phyloP scores from a whole-genome alignment of 495 filamentous ascomycete genomes.

The Neurospora tetrasperma region DNA sequence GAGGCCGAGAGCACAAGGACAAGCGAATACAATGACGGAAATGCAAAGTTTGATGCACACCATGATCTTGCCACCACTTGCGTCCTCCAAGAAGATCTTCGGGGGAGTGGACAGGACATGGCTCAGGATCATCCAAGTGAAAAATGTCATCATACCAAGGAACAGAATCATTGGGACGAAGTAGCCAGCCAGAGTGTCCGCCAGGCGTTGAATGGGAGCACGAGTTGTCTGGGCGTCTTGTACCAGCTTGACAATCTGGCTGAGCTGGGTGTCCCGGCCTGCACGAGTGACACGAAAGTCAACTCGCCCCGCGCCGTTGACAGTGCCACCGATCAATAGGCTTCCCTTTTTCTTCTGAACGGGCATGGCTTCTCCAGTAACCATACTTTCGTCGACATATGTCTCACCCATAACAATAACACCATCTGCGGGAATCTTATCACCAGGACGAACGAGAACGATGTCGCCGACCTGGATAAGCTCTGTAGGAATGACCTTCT shows the following conservation, averaged over 20 bases:
- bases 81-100: slow-evolving; percentile 72
- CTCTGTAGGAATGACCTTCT: slow-evolving; percentile 81
- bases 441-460: slow-evolving; percentile 84
- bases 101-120: slow-evolving; percentile 72
- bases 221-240: slow-evolving; percentile 92
- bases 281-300: slow-evolving; percentile 92
- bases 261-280: slow-evolving; percentile 89
- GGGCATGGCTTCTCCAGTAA: slow-evolving; percentile 92
- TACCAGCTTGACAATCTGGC: slow-evolving; percentile 94
- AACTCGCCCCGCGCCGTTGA: slow-evolving; percentile 83
- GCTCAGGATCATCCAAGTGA: slow-evolving; percentile 90
- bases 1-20: slow-evolving; percentile 88
- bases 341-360: slow-evolving; percentile 78
- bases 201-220: slow-evolving; percentile 90
- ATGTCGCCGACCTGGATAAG: slow-evolving; percentile 91
- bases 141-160: slow-evolving; percentile 77
- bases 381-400: slow-evolving; percentile 96
- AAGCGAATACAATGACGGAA: slow-evolving; percentile 96
- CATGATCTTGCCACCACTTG: slow-evolving; percentile 83
- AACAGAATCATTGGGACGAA: slow-evolving; percentile 86
- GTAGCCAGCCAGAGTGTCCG: slow-evolving; percentile 83
- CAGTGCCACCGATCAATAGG: slow-evolving; percentile 84
- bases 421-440: slow-evolving; percentile 94
- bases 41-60: slow-evolving; percentile 97
- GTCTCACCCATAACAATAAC: slow-evolving; percentile 78